Percentiles rank a stretch among this genome's conserved stretches.
Evolutionary conservation across 352 stramenopile species (phyloP).

Genomic region (Pythium volutum): DNA sequence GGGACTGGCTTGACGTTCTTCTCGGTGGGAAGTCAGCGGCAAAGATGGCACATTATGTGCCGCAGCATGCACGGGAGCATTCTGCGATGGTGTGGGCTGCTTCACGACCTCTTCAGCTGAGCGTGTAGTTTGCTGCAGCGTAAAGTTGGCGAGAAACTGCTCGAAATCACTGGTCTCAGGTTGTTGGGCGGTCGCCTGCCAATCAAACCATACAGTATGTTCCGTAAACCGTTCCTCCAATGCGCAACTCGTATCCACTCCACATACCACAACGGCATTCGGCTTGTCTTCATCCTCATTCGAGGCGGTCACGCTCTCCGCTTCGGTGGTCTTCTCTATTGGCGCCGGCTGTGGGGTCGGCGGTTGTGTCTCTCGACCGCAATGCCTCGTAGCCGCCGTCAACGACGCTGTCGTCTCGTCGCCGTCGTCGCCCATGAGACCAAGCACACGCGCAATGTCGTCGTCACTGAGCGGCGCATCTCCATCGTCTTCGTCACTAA

Average conservation of each 20-base stretch:
- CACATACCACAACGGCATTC: not conserved
- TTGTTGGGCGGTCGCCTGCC: not conserved
- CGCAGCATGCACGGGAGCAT: not conserved
- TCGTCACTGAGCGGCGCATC: constrained; percentile 34
- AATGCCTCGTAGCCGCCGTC: not conserved
- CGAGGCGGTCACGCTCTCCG: not conserved
- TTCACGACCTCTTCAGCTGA: not conserved
- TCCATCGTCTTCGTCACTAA: constrained; percentile 22
- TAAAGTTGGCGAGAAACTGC: constrained; percentile 21
- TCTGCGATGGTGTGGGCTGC: not conserved
- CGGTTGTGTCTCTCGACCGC: not conserved
- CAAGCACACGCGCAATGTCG: constrained; percentile 37
- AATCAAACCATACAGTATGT: not conserved
- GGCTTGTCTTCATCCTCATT: not conserved
- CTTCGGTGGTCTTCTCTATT: not conserved
- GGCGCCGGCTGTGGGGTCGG: not conserved
- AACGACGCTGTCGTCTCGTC: not conserved
- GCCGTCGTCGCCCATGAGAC: constrained; percentile 32
- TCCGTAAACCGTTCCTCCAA: not conserved
- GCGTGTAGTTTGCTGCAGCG: constrained; percentile 5
- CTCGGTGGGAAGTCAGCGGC: not conserved
- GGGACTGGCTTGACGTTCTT: not conserved
- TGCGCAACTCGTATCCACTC: not conserved
- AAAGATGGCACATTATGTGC: not conserved
- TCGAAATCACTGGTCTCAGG: constrained; percentile 15